Base-by-base conservation (phyloP, 352 stramenopile species). In the Phytophthora rubi region DNA sequence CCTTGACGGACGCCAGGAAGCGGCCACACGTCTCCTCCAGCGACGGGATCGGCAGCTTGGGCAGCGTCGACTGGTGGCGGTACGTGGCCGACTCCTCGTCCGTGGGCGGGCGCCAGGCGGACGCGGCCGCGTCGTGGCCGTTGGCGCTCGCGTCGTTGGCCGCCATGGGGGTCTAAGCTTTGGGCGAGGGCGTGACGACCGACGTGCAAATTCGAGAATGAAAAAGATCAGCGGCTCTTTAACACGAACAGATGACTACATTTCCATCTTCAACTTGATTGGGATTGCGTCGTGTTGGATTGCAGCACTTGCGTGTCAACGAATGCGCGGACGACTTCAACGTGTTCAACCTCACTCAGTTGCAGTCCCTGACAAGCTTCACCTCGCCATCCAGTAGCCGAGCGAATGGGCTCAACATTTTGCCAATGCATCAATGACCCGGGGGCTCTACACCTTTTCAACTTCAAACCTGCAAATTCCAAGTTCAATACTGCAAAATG, bases 11-110 rank as follows among this genome's bases (percentile, higher is more conserved):
- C 62, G 86, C 80, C 45, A 94, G 63, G 68, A 96, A 97, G 57
- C 89, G 84, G 39, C 71, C 67, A 47, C 89, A 83, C 51, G 90
- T 96, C 37, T 90, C 88, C n/a, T 93, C 62, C 13, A 97, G 83
- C 30, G 85, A 70, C 35, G 90, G 91, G 65, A 97, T 95, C 37
- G 89, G 85, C 49, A 97, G 81, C 71, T 97, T 96, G 28, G 91
- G 90, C 18, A 97, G 77, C 48, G 47, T 53, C 26, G 51, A 32
- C 72, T 97, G 88, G 69, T 91, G 88, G 54, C 85, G 77, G 73
- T 86, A 96, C 44, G 90, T 97, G 18, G 86, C 53, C 16, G 79
- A 81, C 35, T 83, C 77, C 15, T 66, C 68, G 65, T 83, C 76
- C 12, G 70, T 68, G 42, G 70, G 70, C 33, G 30, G 59, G 39